These are phyloP conservation scores for Botrytis squamosa DNA, from an alignment of 2,329 filamentous ascomycete genomes.

Conservation along the genomic window DNA sequence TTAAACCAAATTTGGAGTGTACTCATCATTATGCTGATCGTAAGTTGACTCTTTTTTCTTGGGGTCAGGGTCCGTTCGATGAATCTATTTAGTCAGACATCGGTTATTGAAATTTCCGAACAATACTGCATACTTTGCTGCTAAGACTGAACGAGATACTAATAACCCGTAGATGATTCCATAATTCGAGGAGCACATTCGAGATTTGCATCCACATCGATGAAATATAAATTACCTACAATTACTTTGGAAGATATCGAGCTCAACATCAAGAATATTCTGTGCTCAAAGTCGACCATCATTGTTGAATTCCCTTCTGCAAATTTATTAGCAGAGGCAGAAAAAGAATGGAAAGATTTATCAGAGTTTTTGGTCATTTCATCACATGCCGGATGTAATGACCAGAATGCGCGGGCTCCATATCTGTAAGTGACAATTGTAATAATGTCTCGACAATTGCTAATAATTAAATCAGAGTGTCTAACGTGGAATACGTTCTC, in stretches of 20 bases:
- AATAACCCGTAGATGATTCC: slow-evolving; percentile 2
- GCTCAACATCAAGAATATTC: slow-evolving; percentile 14
- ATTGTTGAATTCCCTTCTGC: slow-evolving; percentile 1
- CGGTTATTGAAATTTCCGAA: too few species aligned
- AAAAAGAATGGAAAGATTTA: slow-evolving; percentile 13
- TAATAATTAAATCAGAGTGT: background rate
- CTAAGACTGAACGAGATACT: background rate
- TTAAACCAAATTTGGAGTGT: slow-evolving; percentile 23
- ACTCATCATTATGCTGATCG: slow-evolving; percentile 28
- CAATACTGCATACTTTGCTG: background rate
- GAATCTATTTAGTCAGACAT: too few species aligned
- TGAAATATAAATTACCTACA: slow-evolving; percentile 28
- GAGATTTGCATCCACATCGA: slow-evolving; percentile 25
- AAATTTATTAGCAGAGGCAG: background rate
- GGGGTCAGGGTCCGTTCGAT: too few species aligned
- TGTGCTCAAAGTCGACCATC: slow-evolving; percentile 24
- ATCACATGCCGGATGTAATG: slow-evolving; percentile 18
- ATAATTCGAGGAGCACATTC: slow-evolving; percentile 21
- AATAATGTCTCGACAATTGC: background rate
- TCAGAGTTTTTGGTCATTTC: slow-evolving; percentile 16
- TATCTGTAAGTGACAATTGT: slow-evolving; percentile 9
- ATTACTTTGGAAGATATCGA: slow-evolving; percentile 29
- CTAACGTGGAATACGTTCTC: background rate
- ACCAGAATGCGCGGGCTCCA: slow-evolving; percentile 1
- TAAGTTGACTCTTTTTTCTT: slow-evolving; percentile 6